Base-by-base conservation (phyloP, 1,284 basidiomycete species). In the Rhodotorula sp. region DNA sequence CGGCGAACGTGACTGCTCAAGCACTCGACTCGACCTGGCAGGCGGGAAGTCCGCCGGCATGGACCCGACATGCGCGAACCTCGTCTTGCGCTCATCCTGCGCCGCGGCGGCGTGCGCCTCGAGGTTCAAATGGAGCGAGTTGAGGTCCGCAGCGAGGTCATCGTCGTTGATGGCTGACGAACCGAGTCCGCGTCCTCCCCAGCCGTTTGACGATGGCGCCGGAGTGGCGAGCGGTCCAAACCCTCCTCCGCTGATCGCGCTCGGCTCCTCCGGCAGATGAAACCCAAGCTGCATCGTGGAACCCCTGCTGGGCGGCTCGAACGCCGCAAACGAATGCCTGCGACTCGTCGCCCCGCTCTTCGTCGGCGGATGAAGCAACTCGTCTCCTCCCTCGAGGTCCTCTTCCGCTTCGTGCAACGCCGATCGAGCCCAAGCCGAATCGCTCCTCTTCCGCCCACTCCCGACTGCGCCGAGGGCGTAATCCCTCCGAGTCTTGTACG, bases 321-420 rank as follows among this genome's bases (percentile, higher is more conserved):
- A 78, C 17, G 77, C 75, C 6, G 78, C 76, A 15, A 79, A 73
- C 51, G 77, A 78, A 57, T 78, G 77, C 20, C 77, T 34, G n/a
- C 78, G 55, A 48, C 72, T 74, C 13, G 78, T 79, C 39, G 78
- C 78, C 13, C 78, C 78, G 17, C 71, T 74, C 59, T 72, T 74
- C 32, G 78, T 79, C 34, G 78, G 78, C 32, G 75, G 74, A 6
- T 75, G 74, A 27, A 74, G 75, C 20, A 71, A 73, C n/a, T 76
- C 72, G 49, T 77, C 75, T 22, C 74, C 75, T 27, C 76, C 76
- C 19, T 78, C 77, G 30, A 27, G 46, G 29, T 66, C 64, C 29
- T 66, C 64, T 10, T 60, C 67, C 62, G 60, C 54, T 47, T 71
- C 71, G 53, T 58, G 51, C 32, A 68, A 51, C 51, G 51, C 24